Percentiles rank a stretch among this genome's conserved stretches.
Evolutionary conservation across 2,329 filamentous ascomycete species (phyloP).

Genomic region (Fusarium metavorans): DNA sequence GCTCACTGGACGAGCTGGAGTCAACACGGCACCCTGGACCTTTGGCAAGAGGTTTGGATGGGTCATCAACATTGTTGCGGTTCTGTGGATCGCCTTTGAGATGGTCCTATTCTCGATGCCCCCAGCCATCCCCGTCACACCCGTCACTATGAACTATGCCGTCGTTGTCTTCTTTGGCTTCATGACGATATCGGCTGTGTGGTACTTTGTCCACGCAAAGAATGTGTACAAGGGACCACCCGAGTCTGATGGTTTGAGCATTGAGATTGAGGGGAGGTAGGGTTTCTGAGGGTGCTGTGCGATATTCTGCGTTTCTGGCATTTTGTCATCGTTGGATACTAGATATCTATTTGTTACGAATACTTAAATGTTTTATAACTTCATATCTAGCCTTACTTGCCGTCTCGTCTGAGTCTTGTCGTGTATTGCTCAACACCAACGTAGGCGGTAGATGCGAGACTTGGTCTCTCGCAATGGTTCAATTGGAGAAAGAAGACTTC

Average conservation of each 20-base stretch:
- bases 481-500: background rate
- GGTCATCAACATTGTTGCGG: slow-evolving; percentile 73
- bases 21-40: slow-evolving; percentile 73
- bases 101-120: slow-evolving; percentile 85
- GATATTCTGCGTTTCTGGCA: background rate
- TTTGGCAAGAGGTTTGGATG: slow-evolving; percentile 74
- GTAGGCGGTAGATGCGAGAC: background rate
- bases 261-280: background rate
- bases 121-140: slow-evolving; percentile 67
- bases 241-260: slow-evolving; percentile 35
- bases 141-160: slow-evolving; percentile 74
- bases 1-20: slow-evolving; percentile 70
- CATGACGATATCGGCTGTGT: slow-evolving; percentile 67
- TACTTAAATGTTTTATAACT: background rate
- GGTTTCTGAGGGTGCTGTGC: background rate
- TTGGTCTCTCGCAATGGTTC: no score
- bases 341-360: background rate
- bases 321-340: background rate
- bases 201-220: slow-evolving; percentile 69
- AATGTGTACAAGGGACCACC: slow-evolving; percentile 43
- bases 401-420: background rate
- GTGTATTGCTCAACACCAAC: background rate
- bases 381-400: no score
- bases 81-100: slow-evolving; percentile 77
- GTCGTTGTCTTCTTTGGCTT: slow-evolving; percentile 75